phyloP scores from a whole-genome alignment of 345 rosid genomes.

The Lenwebbia sp. region DNA sequence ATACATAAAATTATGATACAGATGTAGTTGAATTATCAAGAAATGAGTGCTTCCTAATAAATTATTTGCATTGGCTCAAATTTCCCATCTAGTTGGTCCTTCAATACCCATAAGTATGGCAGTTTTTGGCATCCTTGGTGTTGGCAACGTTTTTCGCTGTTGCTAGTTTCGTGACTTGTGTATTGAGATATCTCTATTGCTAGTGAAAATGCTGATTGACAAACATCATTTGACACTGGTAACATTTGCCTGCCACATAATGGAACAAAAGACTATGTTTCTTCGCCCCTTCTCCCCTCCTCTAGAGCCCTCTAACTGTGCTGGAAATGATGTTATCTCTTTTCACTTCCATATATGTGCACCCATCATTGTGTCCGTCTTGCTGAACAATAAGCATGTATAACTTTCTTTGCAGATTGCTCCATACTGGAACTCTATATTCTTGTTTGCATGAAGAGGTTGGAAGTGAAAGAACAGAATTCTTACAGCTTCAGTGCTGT shows the following conservation, averaged over 20 bases:
- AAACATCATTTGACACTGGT: neutral
- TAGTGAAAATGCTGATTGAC: neutral
- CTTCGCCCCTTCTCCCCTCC: neutral
- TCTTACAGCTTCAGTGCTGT: slow-evolving; percentile 73
- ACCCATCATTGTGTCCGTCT: neutral
- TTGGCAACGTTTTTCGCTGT: neutral
- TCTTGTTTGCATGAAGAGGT: slow-evolving; percentile 75
- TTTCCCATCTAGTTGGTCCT: neutral
- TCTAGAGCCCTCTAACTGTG: neutral
- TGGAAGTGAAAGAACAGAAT: slow-evolving; percentile 81
- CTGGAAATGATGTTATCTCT: neutral
- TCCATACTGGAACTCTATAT: slow-evolving; percentile 80
- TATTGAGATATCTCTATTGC: neutral
- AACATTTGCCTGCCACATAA: neutral
- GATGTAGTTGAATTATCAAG: neutral
- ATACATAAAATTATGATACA: neutral
- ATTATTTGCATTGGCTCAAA: neutral
- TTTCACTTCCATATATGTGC: neutral
- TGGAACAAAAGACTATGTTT: neutral
- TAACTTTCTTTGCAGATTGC: slow-evolving; percentile 48
- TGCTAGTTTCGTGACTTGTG: neutral
- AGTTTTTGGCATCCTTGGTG: neutral
- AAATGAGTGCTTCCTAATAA: neutral
- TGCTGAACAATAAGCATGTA: neutral
- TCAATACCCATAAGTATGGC: neutral